These are phyloP conservation scores for Astragalus glycyphyllos DNA, from an alignment of 306 rosid genomes.

Conservation along the genomic window DNA sequence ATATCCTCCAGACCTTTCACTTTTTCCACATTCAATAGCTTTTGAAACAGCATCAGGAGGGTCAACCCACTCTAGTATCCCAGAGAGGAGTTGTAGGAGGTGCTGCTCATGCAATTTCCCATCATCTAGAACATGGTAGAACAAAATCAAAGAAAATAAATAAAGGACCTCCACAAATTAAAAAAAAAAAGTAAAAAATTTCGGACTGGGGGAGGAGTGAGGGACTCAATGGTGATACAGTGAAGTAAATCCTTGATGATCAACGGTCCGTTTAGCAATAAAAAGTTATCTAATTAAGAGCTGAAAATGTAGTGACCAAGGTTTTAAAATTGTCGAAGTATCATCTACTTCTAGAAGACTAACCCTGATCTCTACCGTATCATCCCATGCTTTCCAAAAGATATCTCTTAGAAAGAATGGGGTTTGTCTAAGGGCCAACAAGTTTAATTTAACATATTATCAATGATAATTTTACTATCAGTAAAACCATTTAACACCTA, in stretches of 20 bases:
- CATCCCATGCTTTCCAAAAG: constrained; percentile 27
- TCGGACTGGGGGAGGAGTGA: neutral
- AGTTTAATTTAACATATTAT: constrained; percentile 26
- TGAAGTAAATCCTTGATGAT: constrained; percentile 22
- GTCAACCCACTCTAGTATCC: constrained; percentile 90
- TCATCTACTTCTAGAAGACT: constrained; percentile 29
- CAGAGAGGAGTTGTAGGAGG: constrained; percentile 78
- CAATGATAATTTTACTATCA: constrained; percentile 32
- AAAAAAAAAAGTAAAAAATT: neutral
- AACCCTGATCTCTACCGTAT: constrained; percentile 16
- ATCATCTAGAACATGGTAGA: constrained; percentile 62
- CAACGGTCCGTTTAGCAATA: constrained; percentile 23
- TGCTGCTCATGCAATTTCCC: constrained; percentile 79
- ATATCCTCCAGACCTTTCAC: constrained; percentile 74
- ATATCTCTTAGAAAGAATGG: neutral
- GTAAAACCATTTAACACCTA: constrained; percentile 22
- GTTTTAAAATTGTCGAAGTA: neutral
- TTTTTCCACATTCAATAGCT: constrained; percentile 80
- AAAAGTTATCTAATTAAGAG: constrained; percentile 25
- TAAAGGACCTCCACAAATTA: constrained; percentile 27
- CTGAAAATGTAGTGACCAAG: constrained; percentile 8
- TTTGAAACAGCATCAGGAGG: constrained; percentile 83
- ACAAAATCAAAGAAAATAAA: constrained; percentile 42
- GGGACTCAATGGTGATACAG: constrained; percentile 23
- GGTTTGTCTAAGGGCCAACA: constrained; percentile 14